Conservation (phyloP, 352 stramenopile species). For the Globisporangium polare region DNA sequence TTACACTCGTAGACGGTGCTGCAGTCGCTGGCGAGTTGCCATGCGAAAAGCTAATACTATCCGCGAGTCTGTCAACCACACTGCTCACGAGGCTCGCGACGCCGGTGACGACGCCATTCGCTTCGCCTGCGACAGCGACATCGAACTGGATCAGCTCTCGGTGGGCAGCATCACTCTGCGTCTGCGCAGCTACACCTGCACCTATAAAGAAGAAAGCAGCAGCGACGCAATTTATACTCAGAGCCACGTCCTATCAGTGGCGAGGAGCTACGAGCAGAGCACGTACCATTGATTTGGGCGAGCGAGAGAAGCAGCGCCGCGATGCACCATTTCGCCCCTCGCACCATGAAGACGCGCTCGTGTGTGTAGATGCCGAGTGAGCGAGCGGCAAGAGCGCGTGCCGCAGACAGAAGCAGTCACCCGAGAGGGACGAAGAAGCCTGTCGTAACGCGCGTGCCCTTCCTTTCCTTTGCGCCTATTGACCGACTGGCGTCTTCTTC, state of each 20-base stretch:
- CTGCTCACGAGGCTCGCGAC: neutral
- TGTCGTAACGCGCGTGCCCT: neutral
- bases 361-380: neutral
- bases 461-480: neutral
- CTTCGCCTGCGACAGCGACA: neutral
- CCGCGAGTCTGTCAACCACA: neutral
- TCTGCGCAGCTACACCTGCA: neutral
- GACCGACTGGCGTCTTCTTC: neutral
- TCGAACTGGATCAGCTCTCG: constrained; percentile 9
- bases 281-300: constrained; percentile 3
- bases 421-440: neutral
- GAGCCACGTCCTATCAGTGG: neutral
- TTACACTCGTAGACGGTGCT: neutral
- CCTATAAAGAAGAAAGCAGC: neutral
- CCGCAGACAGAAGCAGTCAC: no score
- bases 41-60: neutral
- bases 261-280: neutral
- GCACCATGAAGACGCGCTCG: constrained; percentile 9
- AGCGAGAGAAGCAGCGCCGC: constrained; percentile 14
- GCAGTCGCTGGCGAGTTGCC: neutral
- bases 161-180: neutral
- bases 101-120: constrained; percentile 7
- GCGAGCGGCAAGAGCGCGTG: neutral
- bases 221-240: neutral
- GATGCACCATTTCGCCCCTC: constrained; percentile 10